These are phyloP conservation scores for Agaricus subrufescens DNA, from an alignment of 768 basidiomycete genomes.

Conservation along the genomic window DNA sequence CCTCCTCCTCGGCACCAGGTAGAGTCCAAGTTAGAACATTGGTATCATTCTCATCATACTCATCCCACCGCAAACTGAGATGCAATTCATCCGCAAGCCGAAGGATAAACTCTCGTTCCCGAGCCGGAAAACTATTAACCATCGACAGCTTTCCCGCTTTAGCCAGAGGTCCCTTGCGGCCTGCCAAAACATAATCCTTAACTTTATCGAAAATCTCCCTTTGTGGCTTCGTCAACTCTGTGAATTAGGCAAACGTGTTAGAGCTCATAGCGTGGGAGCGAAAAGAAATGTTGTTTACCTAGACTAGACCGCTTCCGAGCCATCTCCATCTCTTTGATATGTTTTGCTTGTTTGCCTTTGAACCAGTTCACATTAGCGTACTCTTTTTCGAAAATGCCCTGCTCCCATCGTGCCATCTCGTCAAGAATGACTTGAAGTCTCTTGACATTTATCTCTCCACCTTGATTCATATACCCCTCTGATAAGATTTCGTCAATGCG, in stretches of 20 bases:
- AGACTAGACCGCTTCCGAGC: slow-evolving; percentile 54
- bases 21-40: slow-evolving; percentile 70
- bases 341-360: slow-evolving; percentile 86
- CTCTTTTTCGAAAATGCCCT: slow-evolving; percentile 89
- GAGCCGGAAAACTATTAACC: slow-evolving; percentile 74
- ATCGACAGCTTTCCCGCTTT: slow-evolving; percentile 50
- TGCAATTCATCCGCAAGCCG: slow-evolving; percentile 75
- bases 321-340: slow-evolving; percentile 59
- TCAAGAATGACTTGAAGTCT: slow-evolving; percentile 84
- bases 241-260: not conserved
- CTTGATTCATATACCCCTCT: slow-evolving; percentile 95
- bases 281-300: slow-evolving; percentile 38
- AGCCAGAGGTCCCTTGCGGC: slow-evolving; percentile 27
- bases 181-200: slow-evolving; percentile 64
- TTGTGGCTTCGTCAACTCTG: slow-evolving; percentile 72
- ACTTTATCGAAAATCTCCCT: slow-evolving; percentile 76
- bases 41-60: slow-evolving; percentile 79
- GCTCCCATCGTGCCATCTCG: slow-evolving; percentile 85
- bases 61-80: slow-evolving; percentile 86
- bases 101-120: slow-evolving; percentile 76
- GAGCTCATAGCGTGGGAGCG: slow-evolving; percentile 10
- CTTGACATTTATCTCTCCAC: slow-evolving; percentile 73
- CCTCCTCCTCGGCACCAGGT: slow-evolving; percentile 38
- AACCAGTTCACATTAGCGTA: slow-evolving; percentile 89
- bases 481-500: not conserved